A percentile compares a stretch with the other conserved stretches of the same genome.
Conservation (phyloP, 2,329 filamentous ascomycete species). For the Cryphonectria carpinicola region DNA sequence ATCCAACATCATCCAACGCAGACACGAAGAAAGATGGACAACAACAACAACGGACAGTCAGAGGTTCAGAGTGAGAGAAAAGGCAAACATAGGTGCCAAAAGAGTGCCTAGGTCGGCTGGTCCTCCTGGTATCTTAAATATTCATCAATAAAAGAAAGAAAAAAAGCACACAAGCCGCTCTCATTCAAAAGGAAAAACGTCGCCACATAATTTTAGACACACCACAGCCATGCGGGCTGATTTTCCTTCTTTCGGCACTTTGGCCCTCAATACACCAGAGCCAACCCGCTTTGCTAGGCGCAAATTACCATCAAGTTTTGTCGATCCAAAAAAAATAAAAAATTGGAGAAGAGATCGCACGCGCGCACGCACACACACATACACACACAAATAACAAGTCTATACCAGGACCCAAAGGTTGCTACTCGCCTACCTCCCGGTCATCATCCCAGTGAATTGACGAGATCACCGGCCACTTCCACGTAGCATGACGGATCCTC, state of each 20-base stretch:
- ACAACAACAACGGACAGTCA: too few species aligned
- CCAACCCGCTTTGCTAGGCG: not conserved
- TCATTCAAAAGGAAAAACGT: not conserved
- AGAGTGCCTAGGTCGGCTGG: not conserved
- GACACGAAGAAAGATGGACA: too few species aligned
- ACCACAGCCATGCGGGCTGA: not conserved
- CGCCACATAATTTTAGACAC: not conserved
- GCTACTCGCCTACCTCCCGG: slow-evolving; percentile 58
- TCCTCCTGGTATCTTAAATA: not conserved
- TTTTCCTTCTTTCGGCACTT: not conserved
- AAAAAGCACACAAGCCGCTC: not conserved
- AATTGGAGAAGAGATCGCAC: not conserved
- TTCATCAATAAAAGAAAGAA: not conserved
- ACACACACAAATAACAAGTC: not conserved
- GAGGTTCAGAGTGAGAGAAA: too few species aligned
- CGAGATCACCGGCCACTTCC: slow-evolving; percentile 52
- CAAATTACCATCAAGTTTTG: not conserved
- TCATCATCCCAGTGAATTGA: slow-evolving; percentile 56
- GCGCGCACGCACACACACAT: too few species aligned
- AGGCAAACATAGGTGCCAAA: not conserved
- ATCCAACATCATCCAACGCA: too few species aligned
- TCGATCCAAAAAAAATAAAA: not conserved
- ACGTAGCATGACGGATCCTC: slow-evolving; percentile 49
- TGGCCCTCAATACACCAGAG: not conserved
- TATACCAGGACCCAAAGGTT: not conserved